Base-by-base conservation (phyloP, 345 rosid species). In the Leavenworthia alabamica region DNA sequence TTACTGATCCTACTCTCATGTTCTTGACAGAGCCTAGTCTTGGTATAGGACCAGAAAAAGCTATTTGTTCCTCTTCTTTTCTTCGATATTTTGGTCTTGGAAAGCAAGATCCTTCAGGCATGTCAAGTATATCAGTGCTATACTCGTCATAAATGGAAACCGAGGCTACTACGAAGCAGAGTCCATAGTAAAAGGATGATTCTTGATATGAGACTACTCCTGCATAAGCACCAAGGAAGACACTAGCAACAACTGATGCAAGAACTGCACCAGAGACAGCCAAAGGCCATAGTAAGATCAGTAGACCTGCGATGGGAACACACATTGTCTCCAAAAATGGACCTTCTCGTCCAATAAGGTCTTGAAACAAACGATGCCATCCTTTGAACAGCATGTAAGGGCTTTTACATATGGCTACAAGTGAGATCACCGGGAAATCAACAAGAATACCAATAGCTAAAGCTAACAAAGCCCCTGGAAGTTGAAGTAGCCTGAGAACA, bases 291-390 rank as follows among this genome's bases (percentile, higher is more conserved):
- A 93, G 88, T 70, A 93, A 66, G 72, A 93, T 93, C 22, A 75
- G 92, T 4, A 93, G 97, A 46, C 97, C 97, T 8, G 97, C 99
- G 19, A 89, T 85, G 62, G 99, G 99, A 27, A 93, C 96, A 61
- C 99, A 93, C 77, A 93, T 81, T 37, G 97, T 87, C 75, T 93
- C 99, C 78, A 93, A 77, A 75, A 89, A 93, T 26, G 99, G 99
- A 47, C 99, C 99, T 79, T 93, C 96, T 37, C 99, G 86, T 27
- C 99, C 99, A 20, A 84, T 73, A 19, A 93, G 84, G 60, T 93
- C 99, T 3, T 84, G 95, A 79, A 86, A 87, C 70, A 93, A 61
- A 57, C 95, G 92, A 66, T 80, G 90, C 99, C 97, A 93, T 16
- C 99, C 99, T 71, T 84, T 93, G 63, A 89, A 83, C 49, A 93